phyloP scores from a whole-genome alignment of 148 eudicot species.

The Silene latifolia region DNA sequence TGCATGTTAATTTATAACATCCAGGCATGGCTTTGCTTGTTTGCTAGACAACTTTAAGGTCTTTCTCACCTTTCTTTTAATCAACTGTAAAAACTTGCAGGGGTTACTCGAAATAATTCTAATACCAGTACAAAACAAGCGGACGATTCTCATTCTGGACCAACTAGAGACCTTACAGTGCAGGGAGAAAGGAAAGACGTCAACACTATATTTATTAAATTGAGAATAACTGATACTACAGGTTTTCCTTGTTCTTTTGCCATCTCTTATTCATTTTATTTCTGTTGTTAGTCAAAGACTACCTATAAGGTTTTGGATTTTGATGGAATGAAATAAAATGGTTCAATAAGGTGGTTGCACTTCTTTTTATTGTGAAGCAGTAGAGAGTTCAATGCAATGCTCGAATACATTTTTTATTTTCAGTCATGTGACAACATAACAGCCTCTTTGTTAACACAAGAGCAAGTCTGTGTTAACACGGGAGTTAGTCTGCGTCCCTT shows the following conservation, averaged over 20 bases:
- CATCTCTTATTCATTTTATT: not conserved
- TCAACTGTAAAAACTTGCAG: slow-evolving; percentile 31
- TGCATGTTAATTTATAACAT: slow-evolving; percentile 23
- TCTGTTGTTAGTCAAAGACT: not conserved
- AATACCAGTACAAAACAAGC: slow-evolving; percentile 15
- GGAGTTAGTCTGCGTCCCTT: too few species aligned
- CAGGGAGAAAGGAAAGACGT: slow-evolving; percentile 80
- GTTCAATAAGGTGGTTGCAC: not conserved
- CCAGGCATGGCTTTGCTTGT: slow-evolving; percentile 38
- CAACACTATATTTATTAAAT: slow-evolving; percentile 69
- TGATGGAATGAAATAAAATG: not conserved
- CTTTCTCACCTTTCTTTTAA: slow-evolving; percentile 7
- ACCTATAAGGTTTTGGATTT: not conserved
- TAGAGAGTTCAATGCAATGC: too few species aligned
- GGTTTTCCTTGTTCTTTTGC: slow-evolving; percentile 34
- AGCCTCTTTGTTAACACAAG: too few species aligned
- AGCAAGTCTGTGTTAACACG: too few species aligned
- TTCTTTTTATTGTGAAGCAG: too few species aligned
- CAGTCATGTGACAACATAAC: too few species aligned
- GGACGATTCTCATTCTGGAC: slow-evolving; percentile 40
- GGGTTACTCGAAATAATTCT: slow-evolving; percentile 20
- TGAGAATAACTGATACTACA: slow-evolving; percentile 73
- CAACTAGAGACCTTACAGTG: slow-evolving; percentile 54
- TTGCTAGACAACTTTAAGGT: not conserved
- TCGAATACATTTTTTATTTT: too few species aligned